Base-by-base conservation (phyloP, 2,329 filamentous ascomycete species). In the Pseudopithomyces chartarum region DNA sequence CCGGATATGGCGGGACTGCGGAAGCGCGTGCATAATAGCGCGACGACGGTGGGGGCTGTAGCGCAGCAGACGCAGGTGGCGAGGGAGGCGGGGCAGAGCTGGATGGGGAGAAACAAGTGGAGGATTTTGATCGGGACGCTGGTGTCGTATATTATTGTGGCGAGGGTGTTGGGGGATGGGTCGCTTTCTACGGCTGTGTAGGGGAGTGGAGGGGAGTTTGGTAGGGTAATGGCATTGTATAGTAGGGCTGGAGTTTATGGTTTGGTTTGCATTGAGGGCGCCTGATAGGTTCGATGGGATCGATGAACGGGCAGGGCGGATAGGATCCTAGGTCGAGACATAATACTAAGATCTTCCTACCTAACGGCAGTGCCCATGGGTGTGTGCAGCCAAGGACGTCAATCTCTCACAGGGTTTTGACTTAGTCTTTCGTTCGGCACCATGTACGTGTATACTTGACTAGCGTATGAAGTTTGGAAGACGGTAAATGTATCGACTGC, bases 121-220 rank as follows among this genome's bases (percentile, higher is more conserved):
- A 82, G 90, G 68, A 80, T 97, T 45, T 83, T 87, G 1, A 85
- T 90, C 8, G 87, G 82, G 0, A 77, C 87, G 17, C 81, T 97
- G 26, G 90, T 98, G 70, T 77, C 89, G 15, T 98, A 97, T 76
- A 92, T 96, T 11, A 77, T 97, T 48, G 82, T 96, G 55, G 90
- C 91, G 32, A 84, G 94, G 65, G 75, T 96, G 13, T 76, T 97
- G 33, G 87, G 87, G 38, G 82, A 84, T 47, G 77, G 72, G 4
- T 64, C 68, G 12, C 58, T 65, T 1, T 46, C 63, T 11, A 54
- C 47, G 22, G 26, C 61, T 44, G 52, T 58, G 32, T 63, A 48
- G 44, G 42, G 4, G 13, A 38, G 6, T n/a, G n/a, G n/a, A n/a
- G n/a, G n/a, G n/a, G n/a, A n/a, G n/a, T n/a, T n/a, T n/a, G 32